Base-by-base conservation (phyloP, 768 basidiomycete genomes). In the Pleurotus sapidus region DNA sequence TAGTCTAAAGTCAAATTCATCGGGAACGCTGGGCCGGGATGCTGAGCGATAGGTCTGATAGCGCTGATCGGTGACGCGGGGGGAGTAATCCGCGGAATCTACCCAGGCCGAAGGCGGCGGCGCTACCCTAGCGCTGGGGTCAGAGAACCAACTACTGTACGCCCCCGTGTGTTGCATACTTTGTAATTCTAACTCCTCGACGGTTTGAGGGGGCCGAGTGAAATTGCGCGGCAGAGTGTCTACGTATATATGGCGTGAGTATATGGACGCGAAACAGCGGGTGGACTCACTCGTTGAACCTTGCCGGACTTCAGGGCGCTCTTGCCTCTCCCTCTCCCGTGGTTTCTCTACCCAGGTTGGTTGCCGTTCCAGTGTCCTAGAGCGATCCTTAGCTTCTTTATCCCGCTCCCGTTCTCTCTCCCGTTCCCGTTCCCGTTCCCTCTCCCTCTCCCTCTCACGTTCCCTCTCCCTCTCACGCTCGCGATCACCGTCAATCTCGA, bases 251-350 rank as follows among this genome's bases (percentile, higher is more conserved):
- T 17, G 18, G 30, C 30, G 8, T 34, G 30, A 34, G 30, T 34
- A 34, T 34, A 34, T 2, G 3, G 30, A 34, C 30, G 3, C 30
- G 30, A 11, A 34, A 34, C 9, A 11, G 30, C 8, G 0, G 23
- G 39, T n/a, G 24, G 24, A 40, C 51, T 15, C 59, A 59, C 40
- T 67, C 15, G 63, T 49, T 37, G 61, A 60, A 17, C 62, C 63
- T 39, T 62, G 63, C 42, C 67, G 59, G 42, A 57, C 51, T 3
- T 67, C 67, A 20, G 55, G 61, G n/a, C 63, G 56, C 20, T 43
- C 47, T 15, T 47, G 60, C 48, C 48, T 64, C 37, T 64, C 63
- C 56, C 50, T 63, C 30, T 65, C 64, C 9, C 61, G 54, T 4
- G 61, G 23, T 38, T 60, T 63, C 3, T 64, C 59, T 5, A 24